A percentile compares a stretch with the other conserved stretches of the same genome.
phyloP scores from a whole-genome alignment of 2,329 filamentous ascomycete species.

The Ascosphaera pollenicola region DNA sequence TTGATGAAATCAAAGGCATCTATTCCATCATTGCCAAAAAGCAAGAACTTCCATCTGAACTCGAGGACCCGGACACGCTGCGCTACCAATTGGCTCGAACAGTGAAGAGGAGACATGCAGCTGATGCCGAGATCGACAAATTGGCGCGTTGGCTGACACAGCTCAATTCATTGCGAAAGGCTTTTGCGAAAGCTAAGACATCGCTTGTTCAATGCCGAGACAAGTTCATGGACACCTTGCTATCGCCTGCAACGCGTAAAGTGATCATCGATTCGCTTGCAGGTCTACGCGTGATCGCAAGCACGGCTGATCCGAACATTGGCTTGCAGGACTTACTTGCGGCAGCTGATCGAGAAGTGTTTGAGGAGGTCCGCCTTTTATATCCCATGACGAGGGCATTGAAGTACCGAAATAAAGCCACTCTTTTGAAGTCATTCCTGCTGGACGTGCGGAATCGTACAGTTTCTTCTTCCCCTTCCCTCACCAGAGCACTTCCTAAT shows the following conservation, averaged over 20 bases:
- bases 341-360: not conserved
- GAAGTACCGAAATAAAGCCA: not conserved
- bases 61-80: not conserved
- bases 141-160: not conserved
- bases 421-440: not conserved
- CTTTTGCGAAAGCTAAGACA: not conserved
- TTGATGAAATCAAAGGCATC: slow-evolving; percentile 8
- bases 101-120: not conserved
- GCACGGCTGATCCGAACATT: not conserved
- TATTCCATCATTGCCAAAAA: slow-evolving; percentile 5
- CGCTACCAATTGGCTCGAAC: not conserved
- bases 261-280: not conserved
- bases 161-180: not conserved
- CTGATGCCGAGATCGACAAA: not conserved
- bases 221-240: not conserved
- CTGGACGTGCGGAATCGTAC: not conserved
- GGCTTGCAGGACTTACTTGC: not conserved
- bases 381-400: not conserved
- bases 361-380: not conserved
- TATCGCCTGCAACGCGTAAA: not conserved
- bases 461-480: not conserved
- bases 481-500: not conserved
- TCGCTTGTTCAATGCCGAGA: not conserved
- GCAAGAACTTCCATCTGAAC: not conserved
- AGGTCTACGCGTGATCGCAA: not conserved